Evolutionary conservation across 1,284 basidiomycete genomes (phyloP).

Genomic region (Sporisorium exsertum): DNA sequence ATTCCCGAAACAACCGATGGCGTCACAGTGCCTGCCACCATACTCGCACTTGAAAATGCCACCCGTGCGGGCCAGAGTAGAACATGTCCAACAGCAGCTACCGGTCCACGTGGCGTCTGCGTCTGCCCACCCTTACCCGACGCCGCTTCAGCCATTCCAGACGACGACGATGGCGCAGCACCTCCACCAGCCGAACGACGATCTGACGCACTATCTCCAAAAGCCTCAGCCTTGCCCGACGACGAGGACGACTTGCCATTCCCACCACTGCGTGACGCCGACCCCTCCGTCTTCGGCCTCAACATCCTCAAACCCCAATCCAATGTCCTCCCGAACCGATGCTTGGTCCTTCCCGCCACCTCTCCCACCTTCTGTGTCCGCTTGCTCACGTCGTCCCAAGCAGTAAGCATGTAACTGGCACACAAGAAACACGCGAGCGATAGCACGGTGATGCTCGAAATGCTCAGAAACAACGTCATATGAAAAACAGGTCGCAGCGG

Average conservation of each 20-base stretch:
- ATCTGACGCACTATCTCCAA: not conserved
- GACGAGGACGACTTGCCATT: not conserved
- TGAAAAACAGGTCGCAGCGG: constrained; percentile 57
- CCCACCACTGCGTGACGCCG: not conserved
- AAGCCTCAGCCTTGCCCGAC: not conserved
- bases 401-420: constrained; percentile 57
- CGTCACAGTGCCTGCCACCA: constrained; percentile 22
- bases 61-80: constrained; percentile 38
- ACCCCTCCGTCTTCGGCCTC: constrained; percentile 7
- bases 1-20: constrained; percentile 19
- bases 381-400: constrained; percentile 57
- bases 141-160: not conserved
- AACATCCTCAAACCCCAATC: constrained; percentile 54
- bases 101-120: constrained; percentile 6
- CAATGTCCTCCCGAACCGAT: constrained; percentile 39
- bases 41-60: constrained; percentile 25
- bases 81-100: constrained; percentile 8
- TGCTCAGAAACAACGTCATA: constrained; percentile 57
- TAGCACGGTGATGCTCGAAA: constrained; percentile 55
- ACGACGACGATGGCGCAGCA: not conserved
- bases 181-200: no score
- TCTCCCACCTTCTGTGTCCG: constrained; percentile 42
- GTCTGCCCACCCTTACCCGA: not conserved
- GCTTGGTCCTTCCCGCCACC: constrained; percentile 36
- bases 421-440: constrained; percentile 53